phyloP scores from a whole-genome alignment of 148 eudicot species.

The Rhododendron ovatum region DNA sequence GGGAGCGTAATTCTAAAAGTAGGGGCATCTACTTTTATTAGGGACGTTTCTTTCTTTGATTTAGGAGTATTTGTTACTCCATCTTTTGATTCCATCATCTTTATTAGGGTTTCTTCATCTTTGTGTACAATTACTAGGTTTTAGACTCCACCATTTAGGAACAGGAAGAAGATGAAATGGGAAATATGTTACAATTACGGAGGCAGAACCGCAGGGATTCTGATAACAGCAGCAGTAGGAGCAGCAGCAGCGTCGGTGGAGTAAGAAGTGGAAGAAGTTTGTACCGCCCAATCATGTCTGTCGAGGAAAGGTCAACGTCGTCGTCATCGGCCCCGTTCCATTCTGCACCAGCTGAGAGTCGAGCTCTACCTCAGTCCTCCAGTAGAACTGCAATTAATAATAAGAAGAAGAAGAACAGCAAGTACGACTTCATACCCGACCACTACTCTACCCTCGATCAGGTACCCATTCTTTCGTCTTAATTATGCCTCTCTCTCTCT shows the following conservation, averaged over 20 bases:
- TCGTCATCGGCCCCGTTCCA: neutral
- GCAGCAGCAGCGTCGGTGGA: neutral
- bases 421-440: conserved; percentile 3
- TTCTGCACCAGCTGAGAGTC: neutral
- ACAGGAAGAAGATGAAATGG: neutral
- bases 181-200: neutral
- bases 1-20: no score
- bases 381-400: neutral
- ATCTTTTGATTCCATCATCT: neutral
- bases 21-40: neutral
- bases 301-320: neutral
- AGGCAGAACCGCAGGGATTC: neutral
- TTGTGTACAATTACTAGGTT: neutral
- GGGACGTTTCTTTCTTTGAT: neutral
- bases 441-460: conserved; percentile 7
- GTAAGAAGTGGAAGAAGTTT: neutral
- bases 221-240: neutral
- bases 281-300: neutral
- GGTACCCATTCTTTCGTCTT: neutral
- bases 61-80: neutral
- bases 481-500: neutral
- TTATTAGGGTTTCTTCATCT: neutral
- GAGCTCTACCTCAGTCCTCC: neutral
- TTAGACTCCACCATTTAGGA: neutral
- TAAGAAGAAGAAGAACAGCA: neutral